These are phyloP conservation scores for Xylaria digitata DNA, from an alignment of 2,329 filamentous ascomycete species.

Conservation along the genomic window DNA sequence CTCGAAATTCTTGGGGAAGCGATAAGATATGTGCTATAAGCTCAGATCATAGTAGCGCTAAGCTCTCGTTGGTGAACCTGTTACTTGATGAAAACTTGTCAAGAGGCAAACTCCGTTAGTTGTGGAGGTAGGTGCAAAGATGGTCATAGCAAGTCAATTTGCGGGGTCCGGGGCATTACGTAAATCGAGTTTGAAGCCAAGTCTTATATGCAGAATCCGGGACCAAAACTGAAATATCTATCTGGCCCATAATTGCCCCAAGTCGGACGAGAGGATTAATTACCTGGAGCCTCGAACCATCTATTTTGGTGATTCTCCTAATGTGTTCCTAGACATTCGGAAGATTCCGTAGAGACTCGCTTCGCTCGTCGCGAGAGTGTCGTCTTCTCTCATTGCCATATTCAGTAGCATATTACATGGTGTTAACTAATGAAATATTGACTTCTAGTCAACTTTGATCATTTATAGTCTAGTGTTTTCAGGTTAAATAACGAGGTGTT, in stretches of 20 bases:
- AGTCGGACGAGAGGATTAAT: neutral
- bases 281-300: neutral
- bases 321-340: neutral
- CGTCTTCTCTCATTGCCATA: no score
- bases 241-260: neutral
- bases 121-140: neutral
- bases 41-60: neutral
- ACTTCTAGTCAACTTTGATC: neutral
- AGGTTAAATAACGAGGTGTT: neutral
- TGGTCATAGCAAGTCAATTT: slow-evolving; percentile 18
- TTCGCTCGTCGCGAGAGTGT: no score
- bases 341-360: neutral
- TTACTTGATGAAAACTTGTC: slow-evolving; percentile 37
- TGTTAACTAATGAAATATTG: no score
- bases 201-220: neutral
- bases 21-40: neutral
- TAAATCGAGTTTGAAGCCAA: slow-evolving; percentile 3
- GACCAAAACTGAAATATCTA: neutral
- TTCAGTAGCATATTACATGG: neutral
- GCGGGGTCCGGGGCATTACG: slow-evolving; percentile 35
- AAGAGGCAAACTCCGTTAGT: slow-evolving; percentile 2
- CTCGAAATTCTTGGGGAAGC: neutral
- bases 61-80: neutral
- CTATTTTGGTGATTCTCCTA: neutral
- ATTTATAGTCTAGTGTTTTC: neutral